These are phyloP conservation scores for Opeltia flavorubescens DNA, from an alignment of 495 filamentous ascomycete species.

Conservation along the genomic window DNA sequence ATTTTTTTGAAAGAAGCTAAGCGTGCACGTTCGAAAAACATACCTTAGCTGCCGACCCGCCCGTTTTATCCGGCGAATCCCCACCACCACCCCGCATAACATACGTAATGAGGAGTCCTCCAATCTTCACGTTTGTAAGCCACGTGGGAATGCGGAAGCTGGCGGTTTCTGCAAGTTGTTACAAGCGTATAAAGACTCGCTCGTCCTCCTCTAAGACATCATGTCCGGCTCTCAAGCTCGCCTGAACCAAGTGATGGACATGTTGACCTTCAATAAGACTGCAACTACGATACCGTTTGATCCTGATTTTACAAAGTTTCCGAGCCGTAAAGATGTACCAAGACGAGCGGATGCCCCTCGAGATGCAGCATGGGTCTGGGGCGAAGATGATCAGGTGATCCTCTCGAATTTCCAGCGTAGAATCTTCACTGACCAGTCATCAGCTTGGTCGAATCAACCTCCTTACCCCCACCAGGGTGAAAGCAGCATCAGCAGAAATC, in stretches of 20 bases:
- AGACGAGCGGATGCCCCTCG: slow-evolving; percentile 27
- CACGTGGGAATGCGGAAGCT: too few relatives aligned
- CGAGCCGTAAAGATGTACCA: slow-evolving; percentile 37
- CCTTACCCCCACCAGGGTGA: slow-evolving; percentile 40
- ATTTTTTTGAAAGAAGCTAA: too few relatives aligned
- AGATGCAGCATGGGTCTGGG: slow-evolving; percentile 50
- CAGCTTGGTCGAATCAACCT: slow-evolving; percentile 43
- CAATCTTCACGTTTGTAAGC: too few relatives aligned
- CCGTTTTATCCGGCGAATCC: too few relatives aligned
- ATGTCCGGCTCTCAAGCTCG: slow-evolving; percentile 13
- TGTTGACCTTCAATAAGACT: slow-evolving; percentile 28
- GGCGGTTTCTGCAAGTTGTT: too few relatives aligned
- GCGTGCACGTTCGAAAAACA: too few relatives aligned
- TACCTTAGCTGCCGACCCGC: too few relatives aligned
- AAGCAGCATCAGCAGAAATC: slow-evolving; percentile 36
- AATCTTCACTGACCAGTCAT: background rate
- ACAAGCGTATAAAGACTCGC: too few relatives aligned
- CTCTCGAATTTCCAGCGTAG: background rate
- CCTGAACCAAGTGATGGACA: slow-evolving; percentile 26
- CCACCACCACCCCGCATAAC: too few relatives aligned
- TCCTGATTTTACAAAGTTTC: slow-evolving; percentile 37
- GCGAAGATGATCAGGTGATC: slow-evolving; percentile 39
- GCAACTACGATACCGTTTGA: slow-evolving; percentile 38
- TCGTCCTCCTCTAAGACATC: background rate
- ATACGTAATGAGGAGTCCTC: too few relatives aligned